These are phyloP conservation scores for Gossypium gossypioides DNA, from an alignment of 441 rosid genomes.

Conservation along the genomic window DNA sequence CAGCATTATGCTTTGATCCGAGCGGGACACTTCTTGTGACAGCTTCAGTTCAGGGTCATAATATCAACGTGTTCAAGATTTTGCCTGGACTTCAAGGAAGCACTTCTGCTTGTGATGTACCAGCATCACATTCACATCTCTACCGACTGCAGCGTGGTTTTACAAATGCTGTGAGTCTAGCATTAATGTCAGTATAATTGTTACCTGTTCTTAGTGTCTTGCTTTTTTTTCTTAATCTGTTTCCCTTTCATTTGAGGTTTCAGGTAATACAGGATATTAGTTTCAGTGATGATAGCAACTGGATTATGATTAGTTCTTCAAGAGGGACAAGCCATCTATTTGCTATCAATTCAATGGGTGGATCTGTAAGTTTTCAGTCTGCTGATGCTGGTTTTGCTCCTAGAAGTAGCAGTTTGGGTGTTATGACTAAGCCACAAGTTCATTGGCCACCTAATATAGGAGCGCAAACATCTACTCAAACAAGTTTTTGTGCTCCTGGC, in stretches of 20 bases:
- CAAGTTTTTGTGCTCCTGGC: constrained; percentile 34
- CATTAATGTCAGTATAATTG: constrained; percentile 7
- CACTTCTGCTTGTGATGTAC: constrained; percentile 30
- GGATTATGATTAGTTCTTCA: constrained; percentile 85
- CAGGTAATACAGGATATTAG: constrained; percentile 94
- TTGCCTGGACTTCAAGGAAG: constrained; percentile 45
- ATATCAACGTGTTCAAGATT: constrained; percentile 71
- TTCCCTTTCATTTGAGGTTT: constrained; percentile 12
- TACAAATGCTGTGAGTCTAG: constrained; percentile 77
- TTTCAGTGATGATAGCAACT: constrained; percentile 73
- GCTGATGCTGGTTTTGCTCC: constrained; percentile 25
- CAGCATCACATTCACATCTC: constrained; percentile 53
- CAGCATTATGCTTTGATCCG: constrained; percentile 86
- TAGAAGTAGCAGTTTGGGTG: constrained; percentile 27
- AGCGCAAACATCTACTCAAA: constrained; percentile 26
- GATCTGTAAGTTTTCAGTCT: constrained; percentile 32
- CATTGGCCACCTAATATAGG: constrained; percentile 30
- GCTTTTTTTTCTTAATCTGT: background rate
- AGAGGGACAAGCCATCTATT: constrained; percentile 91
- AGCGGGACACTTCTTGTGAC: constrained; percentile 86
- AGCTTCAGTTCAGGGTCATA: constrained; percentile 87
- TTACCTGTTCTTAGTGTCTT: background rate
- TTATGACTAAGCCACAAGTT: constrained; percentile 27
- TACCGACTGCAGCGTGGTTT: constrained; percentile 88
- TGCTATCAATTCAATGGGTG: constrained; percentile 59